Evolutionary conservation across 2,329 filamentous ascomycete genomes (phyloP), one percentile per base, ranked within the genome.

Genomic region (Domatiomyces catenatus): DNA sequence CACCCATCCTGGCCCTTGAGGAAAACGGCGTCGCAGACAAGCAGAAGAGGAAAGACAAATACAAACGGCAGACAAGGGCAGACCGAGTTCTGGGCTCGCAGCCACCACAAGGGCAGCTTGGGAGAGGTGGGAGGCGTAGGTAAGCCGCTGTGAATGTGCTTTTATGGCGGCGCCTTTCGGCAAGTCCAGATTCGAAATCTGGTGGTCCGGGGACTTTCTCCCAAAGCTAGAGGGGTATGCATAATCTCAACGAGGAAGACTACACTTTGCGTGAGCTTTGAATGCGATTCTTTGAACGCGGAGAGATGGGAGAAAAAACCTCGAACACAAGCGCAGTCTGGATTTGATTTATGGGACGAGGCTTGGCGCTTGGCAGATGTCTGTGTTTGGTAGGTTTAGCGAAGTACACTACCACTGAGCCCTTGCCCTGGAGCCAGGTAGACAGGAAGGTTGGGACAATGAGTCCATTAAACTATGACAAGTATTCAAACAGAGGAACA

Each of bases 121-220:
- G 50, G 48, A 55, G 71, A 71, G 71, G 72, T 71, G 72, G 71
- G 72, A 71, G 69, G 74, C 76, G 74, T 75, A 80, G 80, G 79
- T 87, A 71, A 89, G 83, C 87, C 87, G 86, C 88, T 69, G 65
- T 76, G 67, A 74, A 69, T 65, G 77, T 88, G 88, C 89, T 94
- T 94, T 82, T 95, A 89, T 94, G 90, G 88, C 89, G 89, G 87
- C 86, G 89, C 87, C 86, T 95, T 94, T 93, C 87, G 86, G 87
- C 89, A 78, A 69, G 71, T 66, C 69, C 72, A 74, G 72, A 67
- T 71, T 62, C 52, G 60, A 61, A 64, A 68, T 72, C 75, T 76
- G 77, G 72, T 57, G 82, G 89, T 95, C 90, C 90, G 90, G 90
- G 90, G 90, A 96, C 90, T 96, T 96, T 96, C 90, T 94, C 90